These are phyloP conservation scores for Bromus sterilis DNA, from an alignment of 176 grass and related monocot species.

Conservation along the genomic window DNA sequence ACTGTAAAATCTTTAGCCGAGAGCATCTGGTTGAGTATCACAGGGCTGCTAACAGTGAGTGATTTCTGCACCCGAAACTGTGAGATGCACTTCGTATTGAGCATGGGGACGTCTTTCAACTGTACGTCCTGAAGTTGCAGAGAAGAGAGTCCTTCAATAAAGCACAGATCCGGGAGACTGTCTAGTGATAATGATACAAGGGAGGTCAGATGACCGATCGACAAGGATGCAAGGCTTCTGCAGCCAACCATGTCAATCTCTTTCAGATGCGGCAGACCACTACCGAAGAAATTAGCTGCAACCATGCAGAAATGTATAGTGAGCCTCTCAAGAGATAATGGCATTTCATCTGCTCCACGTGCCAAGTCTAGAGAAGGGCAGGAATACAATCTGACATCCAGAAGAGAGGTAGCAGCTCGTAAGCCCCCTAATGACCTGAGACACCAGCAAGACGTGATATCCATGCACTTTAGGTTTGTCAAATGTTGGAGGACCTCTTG, in stretches of 20 bases:
- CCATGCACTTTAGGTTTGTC: no score
- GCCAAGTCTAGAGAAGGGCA: background rate
- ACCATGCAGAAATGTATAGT: fast-evolving
- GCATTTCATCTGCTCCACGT: background rate
- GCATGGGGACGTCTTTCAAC: background rate
- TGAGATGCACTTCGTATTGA: background rate
- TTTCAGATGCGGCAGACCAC: background rate
- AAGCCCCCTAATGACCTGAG: background rate
- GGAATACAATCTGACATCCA: background rate
- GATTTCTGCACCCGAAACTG: background rate
- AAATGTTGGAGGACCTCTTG: background rate
- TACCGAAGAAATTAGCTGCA: background rate
- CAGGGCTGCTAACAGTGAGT: fast-evolving
- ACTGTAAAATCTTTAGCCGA: background rate
- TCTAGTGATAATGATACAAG: fast-evolving
- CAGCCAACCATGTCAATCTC: fast-evolving
- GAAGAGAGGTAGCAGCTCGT: background rate
- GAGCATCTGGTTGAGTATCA: background rate
- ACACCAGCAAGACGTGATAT: background rate
- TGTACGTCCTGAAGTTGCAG: fast-evolving
- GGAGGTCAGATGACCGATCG: background rate
- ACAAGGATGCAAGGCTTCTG: background rate
- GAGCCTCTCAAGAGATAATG: fast-evolving
- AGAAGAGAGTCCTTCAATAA: background rate
- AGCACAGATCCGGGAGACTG: background rate